Evolutionary conservation across 2,329 filamentous ascomycete species (phyloP).

Genomic region (Zopfia rhizophila): DNA sequence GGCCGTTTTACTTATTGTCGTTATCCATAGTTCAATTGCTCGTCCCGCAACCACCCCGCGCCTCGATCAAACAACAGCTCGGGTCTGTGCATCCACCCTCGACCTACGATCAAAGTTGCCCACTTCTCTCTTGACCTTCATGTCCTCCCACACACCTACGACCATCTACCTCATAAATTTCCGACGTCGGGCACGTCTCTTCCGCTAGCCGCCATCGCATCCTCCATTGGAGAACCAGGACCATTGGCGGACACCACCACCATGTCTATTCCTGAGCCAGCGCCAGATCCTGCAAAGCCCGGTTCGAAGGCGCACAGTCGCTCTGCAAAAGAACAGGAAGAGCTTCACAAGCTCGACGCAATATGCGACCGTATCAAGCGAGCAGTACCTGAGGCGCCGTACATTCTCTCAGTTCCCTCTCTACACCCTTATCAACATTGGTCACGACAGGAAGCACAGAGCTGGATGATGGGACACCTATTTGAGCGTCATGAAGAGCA

Average conservation of each 20-base stretch:
- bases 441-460: constrained; percentile 52
- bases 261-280: constrained; percentile 45
- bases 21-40: constrained; percentile 15
- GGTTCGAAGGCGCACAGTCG: constrained; percentile 37
- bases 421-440: constrained; percentile 56
- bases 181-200: constrained; percentile 6
- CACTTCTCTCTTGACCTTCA: constrained; percentile 19
- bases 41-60: background rate
- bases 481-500: constrained; percentile 67
- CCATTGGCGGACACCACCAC: constrained; percentile 17
- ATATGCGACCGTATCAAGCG: constrained; percentile 56
- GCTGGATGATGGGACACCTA: constrained; percentile 61
- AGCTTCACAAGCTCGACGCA: constrained; percentile 53
- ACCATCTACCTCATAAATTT: constrained; percentile 11
- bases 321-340: constrained; percentile 43
- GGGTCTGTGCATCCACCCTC: constrained; percentile 10
- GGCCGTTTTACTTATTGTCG: constrained; percentile 5
- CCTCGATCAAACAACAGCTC: background rate
- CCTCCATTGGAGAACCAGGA: background rate
- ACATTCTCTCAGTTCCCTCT: constrained; percentile 60
- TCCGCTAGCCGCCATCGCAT: constrained; percentile 4
- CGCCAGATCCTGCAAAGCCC: constrained; percentile 32
- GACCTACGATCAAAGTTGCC: constrained; percentile 5
- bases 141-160: constrained; percentile 15
- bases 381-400: constrained; percentile 55